phyloP scores from a whole-genome alignment of 345 rosid genomes.

The Corchorus olitorius region DNA sequence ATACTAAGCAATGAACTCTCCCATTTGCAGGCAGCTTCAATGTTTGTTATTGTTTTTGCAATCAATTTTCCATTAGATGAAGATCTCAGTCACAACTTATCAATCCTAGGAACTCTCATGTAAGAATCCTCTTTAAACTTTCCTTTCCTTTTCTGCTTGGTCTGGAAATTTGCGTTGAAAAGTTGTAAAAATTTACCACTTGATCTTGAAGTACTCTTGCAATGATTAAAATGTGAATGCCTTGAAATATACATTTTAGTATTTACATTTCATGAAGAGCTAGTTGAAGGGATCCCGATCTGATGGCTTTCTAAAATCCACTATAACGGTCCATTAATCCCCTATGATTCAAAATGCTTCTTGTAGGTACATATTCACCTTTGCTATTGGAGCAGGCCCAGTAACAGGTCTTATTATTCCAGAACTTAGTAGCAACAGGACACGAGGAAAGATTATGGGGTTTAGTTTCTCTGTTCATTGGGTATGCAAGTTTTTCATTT shows the following conservation, averaged over 20 bases:
- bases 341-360: slow-evolving; percentile 16
- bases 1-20: slow-evolving; percentile 14
- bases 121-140: slow-evolving; percentile 34
- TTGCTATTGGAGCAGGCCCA: slow-evolving; percentile 81
- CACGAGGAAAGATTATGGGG: slow-evolving; percentile 76
- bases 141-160: not conserved
- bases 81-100: slow-evolving; percentile 62
- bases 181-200: not conserved
- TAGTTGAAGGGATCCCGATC: not conserved
- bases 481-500: slow-evolving; percentile 40
- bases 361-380: slow-evolving; percentile 63
- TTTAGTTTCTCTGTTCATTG: slow-evolving; percentile 78
- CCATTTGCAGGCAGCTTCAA: slow-evolving; percentile 64
- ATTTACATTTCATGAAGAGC: not conserved
- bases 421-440: slow-evolving; percentile 68
- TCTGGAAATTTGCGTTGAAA: not conserved
- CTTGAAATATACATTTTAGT: not conserved
- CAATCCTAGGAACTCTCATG: slow-evolving; percentile 71
- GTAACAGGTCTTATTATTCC: slow-evolving; percentile 76
- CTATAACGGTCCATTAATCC: not conserved
- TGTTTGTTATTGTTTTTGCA: slow-evolving; percentile 58
- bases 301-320: not conserved
- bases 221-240: not conserved
- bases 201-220: not conserved
- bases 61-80: slow-evolving; percentile 61